phyloP scores from a whole-genome alignment of 768 basidiomycete genomes.

The Flagelloscypha sp. region DNA sequence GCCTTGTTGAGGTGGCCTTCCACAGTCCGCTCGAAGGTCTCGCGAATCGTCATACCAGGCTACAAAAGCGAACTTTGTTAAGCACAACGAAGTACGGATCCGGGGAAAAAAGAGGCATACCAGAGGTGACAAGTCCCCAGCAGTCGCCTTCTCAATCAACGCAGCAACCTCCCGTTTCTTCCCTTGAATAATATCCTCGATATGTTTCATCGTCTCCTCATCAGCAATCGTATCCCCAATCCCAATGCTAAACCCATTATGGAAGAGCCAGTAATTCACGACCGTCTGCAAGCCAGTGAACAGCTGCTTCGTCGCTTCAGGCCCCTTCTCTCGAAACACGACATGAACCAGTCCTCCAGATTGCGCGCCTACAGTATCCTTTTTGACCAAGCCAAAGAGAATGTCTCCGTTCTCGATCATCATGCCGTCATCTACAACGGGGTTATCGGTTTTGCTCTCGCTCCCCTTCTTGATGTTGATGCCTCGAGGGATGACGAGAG shows the following conservation, averaged over 20 bases:
- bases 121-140: too few relatives aligned
- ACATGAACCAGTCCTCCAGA: conserved; percentile 94
- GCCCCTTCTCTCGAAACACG: conserved; percentile 96
- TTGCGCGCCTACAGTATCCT: conserved; percentile 96
- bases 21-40: conserved; percentile 92
- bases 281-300: conserved; percentile 93
- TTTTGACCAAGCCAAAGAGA: conserved; percentile 91
- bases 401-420: conserved; percentile 96
- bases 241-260: conserved; percentile 98
- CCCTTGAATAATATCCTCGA: conserved; percentile 73
- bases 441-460: conserved; percentile 71
- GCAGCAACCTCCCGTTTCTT: conserved; percentile 74
- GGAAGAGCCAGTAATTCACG: conserved; percentile 98
- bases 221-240: conserved; percentile 99
- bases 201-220: conserved; percentile 75
- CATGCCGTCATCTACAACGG: conserved; percentile 89
- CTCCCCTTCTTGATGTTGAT: conserved; percentile 86
- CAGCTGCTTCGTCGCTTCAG: conserved; percentile 79
- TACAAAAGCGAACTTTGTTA: too few relatives aligned
- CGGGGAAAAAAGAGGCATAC: too few relatives aligned
- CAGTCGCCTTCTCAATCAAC: conserved; percentile 75
- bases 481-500: conserved; percentile 86
- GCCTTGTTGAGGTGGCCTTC: conserved; percentile 89
- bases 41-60: conserved; percentile 98
- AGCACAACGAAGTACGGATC: too few relatives aligned